Conservation (phyloP, 2,329 filamentous ascomycete genomes). For the Basipetospora chlamydospora region DNA sequence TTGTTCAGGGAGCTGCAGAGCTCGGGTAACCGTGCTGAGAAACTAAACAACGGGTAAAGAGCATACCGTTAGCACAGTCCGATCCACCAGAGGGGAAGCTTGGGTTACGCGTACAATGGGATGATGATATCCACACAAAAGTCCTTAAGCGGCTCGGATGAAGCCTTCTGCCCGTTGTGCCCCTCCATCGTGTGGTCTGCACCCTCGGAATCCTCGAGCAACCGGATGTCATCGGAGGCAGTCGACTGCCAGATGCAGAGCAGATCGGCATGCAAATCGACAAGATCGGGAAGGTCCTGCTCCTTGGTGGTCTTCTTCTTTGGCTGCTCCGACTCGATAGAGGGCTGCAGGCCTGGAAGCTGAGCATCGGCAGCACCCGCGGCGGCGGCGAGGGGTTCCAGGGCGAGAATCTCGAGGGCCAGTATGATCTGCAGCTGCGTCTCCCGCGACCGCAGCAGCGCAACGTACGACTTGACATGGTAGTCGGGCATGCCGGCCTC, state of each 20-base stretch:
- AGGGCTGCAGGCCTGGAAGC: slow-evolving; percentile 11
- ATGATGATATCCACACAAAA: slow-evolving; percentile 72
- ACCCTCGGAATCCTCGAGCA: slow-evolving; percentile 33
- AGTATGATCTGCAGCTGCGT: slow-evolving; percentile 71
- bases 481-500: slow-evolving; percentile 32
- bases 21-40: slow-evolving; percentile 60
- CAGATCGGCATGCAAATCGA: slow-evolving; percentile 63
- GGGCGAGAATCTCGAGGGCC: slow-evolving; percentile 59
- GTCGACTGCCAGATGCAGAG: slow-evolving; percentile 77
- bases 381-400: slow-evolving; percentile 39
- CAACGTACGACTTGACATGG: slow-evolving; percentile 46
- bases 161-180: slow-evolving; percentile 23
- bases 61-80: not conserved
- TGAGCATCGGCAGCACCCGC: slow-evolving; percentile 25
- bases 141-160: slow-evolving; percentile 51
- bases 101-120: slow-evolving; percentile 48
- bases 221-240: slow-evolving; percentile 40
- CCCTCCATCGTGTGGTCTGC: slow-evolving; percentile 17
- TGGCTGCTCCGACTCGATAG: slow-evolving; percentile 6
- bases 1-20: slow-evolving; percentile 56
- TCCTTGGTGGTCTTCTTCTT: slow-evolving; percentile 40
- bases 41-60: slow-evolving; percentile 42
- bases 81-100: not conserved
- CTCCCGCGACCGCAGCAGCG: slow-evolving; percentile 56
- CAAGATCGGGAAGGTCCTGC: slow-evolving; percentile 48